Evolutionary conservation across 352 stramenopile species (phyloP).

Genomic region (Phytophthora nicotianae): DNA sequence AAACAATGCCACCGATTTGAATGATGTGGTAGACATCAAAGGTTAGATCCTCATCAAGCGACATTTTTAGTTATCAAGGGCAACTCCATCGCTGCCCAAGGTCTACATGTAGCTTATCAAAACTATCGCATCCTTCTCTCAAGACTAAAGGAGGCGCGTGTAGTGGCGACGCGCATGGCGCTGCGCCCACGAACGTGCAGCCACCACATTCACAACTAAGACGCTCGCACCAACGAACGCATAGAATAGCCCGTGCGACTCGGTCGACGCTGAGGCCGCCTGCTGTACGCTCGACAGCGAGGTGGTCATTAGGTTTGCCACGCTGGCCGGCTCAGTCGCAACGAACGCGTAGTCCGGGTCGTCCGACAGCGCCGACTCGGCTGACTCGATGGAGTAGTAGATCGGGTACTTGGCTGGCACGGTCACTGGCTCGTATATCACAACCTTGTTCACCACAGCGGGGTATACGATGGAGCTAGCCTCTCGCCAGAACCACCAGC

Average conservation of each 20-base stretch:
- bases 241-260: conserved; percentile 39
- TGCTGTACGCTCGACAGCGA: conserved; percentile 42
- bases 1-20: neutral
- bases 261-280: conserved; percentile 6
- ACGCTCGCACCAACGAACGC: conserved; percentile 46
- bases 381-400: conserved; percentile 41
- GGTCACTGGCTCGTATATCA: conserved; percentile 34
- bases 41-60: no score
- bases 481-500: conserved; percentile 63
- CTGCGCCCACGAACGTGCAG: conserved; percentile 49
- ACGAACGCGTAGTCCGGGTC: conserved; percentile 44
- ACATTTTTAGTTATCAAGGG: neutral
- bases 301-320: conserved; percentile 27
- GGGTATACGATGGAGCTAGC: conserved; percentile 48
- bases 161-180: conserved; percentile 59
- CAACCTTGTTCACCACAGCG: conserved; percentile 43
- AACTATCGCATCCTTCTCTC: conserved; percentile 9
- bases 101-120: neutral
- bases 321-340: conserved; percentile 14
- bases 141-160: conserved; percentile 43
- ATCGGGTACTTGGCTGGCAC: conserved; percentile 35
- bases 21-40: neutral
- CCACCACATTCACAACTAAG: conserved; percentile 47
- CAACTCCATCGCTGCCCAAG: neutral
- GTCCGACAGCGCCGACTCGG: conserved; percentile 30